Evolutionary conservation across 768 basidiomycete species (phyloP).

Genomic region (Lentinus tigrinus): DNA sequence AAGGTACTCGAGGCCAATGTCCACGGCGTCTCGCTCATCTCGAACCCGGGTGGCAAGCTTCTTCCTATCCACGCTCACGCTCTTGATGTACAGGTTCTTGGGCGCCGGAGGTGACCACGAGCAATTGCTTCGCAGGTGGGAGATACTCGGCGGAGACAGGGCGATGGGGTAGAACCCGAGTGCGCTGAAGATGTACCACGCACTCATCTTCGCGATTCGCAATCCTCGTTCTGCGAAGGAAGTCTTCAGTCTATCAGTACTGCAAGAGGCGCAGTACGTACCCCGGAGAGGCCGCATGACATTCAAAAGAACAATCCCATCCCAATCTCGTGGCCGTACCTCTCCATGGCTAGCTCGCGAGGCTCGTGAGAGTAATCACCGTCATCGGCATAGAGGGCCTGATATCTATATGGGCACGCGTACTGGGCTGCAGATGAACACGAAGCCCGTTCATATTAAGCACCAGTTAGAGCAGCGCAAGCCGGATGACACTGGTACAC

Average conservation of each 20-base stretch:
- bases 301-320: no score
- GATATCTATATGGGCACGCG: no score
- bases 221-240: slow-evolving; percentile 71
- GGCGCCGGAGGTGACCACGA: slow-evolving; percentile 59
- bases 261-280: slow-evolving; percentile 30
- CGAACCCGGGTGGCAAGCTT: slow-evolving; percentile 46
- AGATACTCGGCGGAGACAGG: slow-evolving; percentile 76
- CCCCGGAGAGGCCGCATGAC: slow-evolving; percentile 76
- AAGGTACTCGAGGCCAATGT: slow-evolving; percentile 39
- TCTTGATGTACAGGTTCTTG: slow-evolving; percentile 58
- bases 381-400: no score
- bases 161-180: slow-evolving; percentile 84
- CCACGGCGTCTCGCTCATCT: slow-evolving; percentile 56
- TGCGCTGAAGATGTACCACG: slow-evolving; percentile 82
- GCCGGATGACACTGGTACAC: no score
- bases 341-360: no score
- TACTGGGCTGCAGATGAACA: no score
- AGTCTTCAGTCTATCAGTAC: neutral
- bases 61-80: slow-evolving; percentile 55
- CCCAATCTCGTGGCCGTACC: no score
- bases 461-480: no score
- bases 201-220: slow-evolving; percentile 90
- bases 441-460: no score
- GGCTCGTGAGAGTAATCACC: no score
- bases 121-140: slow-evolving; percentile 37